These are phyloP conservation scores for Sporothrix inflata DNA, from an alignment of 2,329 filamentous ascomycete species.

Conservation along the genomic window DNA sequence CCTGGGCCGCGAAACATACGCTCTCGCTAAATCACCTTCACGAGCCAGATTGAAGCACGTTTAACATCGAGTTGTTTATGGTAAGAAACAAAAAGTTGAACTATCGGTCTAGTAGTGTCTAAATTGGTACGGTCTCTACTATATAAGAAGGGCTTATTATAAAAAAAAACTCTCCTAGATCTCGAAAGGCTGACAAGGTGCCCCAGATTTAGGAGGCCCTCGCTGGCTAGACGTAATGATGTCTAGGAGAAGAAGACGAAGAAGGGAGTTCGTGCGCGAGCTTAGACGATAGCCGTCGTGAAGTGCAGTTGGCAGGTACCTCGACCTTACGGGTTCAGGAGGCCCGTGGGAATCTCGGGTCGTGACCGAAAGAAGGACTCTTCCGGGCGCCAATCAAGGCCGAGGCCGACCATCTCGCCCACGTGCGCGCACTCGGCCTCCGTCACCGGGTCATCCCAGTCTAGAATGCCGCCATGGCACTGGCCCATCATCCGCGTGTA, in stretches of 20 bases:
- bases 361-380: slow-evolving; percentile 40
- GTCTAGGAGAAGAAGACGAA: neutral
- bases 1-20: neutral
- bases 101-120: slow-evolving; percentile 3
- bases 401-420: slow-evolving; percentile 36
- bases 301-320: neutral
- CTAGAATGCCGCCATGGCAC: slow-evolving; percentile 46
- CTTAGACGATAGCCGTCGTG: neutral
- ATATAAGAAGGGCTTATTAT: neutral
- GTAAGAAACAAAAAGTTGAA: neutral
- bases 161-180: neutral
- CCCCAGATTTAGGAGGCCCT: neutral
- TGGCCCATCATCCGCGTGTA: slow-evolving; percentile 29
- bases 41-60: neutral
- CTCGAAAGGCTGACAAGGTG: neutral
- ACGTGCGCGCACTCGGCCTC: slow-evolving; percentile 40
- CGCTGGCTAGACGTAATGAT: neutral
- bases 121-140: neutral
- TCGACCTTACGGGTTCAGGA: slow-evolving; percentile 27
- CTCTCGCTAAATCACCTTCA: neutral
- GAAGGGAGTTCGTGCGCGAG: neutral
- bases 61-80: neutral
- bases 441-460: slow-evolving; percentile 44
- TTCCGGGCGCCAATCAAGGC: slow-evolving; percentile 45
- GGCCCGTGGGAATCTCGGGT: slow-evolving; percentile 32